Conservation (phyloP, 805 yeast genomes). For the Suhomyces kilbournensis region DNA sequence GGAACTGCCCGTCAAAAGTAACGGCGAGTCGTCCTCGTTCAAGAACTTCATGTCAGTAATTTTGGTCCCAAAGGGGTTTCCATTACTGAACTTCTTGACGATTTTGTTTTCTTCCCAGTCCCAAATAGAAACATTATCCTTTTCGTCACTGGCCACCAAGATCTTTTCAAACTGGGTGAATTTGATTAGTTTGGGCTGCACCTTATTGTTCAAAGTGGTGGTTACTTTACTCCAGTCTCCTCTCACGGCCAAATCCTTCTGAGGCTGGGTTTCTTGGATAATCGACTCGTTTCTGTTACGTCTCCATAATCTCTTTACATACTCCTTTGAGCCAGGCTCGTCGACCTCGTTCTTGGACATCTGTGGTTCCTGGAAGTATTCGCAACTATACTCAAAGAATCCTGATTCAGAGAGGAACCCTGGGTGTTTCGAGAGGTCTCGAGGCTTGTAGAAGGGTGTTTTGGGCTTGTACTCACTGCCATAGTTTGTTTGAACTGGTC, state of each 20-base stretch:
- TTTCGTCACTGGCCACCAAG: conserved; percentile 75
- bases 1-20: conserved; percentile 82
- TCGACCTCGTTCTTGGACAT: conserved; percentile 80
- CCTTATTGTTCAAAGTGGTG: conserved; percentile 60
- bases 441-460: conserved; percentile 51
- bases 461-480: conserved; percentile 51
- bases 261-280: conserved; percentile 85
- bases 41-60: conserved; percentile 82
- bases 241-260: conserved; percentile 73
- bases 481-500: conserved; percentile 35
- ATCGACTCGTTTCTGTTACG: conserved; percentile 83
- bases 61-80: conserved; percentile 83
- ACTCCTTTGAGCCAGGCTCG: conserved; percentile 88
- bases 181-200: conserved; percentile 74
- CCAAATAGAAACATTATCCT: conserved; percentile 80
- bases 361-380: conserved; percentile 95
- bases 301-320: conserved; percentile 81
- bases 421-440: conserved; percentile 36
- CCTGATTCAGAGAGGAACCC: conserved; percentile 56
- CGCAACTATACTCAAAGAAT: conserved; percentile 74
- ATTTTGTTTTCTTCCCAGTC: conserved; percentile 72
- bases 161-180: conserved; percentile 91
- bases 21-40: conserved; percentile 89
- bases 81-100: conserved; percentile 71
- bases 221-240: conserved; percentile 80